Base-by-base conservation (phyloP, 805 yeast genomes). In the Zygosaccharomyces siamensis region DNA sequence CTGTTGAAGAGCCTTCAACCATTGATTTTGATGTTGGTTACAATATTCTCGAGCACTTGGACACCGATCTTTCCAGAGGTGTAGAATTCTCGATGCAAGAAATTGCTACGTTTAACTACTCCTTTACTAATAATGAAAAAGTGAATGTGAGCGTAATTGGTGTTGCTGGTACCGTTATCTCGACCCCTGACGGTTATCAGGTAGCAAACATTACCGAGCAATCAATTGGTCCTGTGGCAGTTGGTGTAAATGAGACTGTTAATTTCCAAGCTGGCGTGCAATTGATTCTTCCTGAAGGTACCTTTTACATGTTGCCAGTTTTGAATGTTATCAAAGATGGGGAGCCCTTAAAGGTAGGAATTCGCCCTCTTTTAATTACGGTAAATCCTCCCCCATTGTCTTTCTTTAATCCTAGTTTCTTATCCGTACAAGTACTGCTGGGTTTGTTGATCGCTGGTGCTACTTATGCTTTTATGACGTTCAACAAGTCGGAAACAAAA, bases 351-450 rank as follows among this genome's bases (percentile, higher is more conserved):
- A 70, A 72, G 54, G 71, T 85, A 36, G 80, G 80, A 45, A 75
- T 84, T 24, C 73, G 77, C 59, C 77, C 80, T 44, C 82, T 80
- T 59, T 68, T 82, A 50, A 70, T 86, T 39, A 64, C 72, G 20
- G 77, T 89, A 48, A 67, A 67, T 8, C 96, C 89, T 58, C 77
- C 76, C 32, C 76, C 83, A 48, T 71, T 89, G 57, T 83, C 95
- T 0, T 54, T 83, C 46, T 81, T 84, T 69, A 79, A 86, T 63
- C 93, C 90, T 11, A 81, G 83, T 67, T 77, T 89, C 60, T 62
- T 88, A 50, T 64, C 85, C 31, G 76, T 85, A 55, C 84, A 81
- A 62, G 45, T 79, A 12, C 56, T 86, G 23, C 68, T 87, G 49
- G 56, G 72, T 3, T 75, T 69, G 20, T 64, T 82, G 16, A 46